Base-by-base conservation (phyloP, 2,329 filamentous ascomycete genomes). In the Cytospora schulzeri region DNA sequence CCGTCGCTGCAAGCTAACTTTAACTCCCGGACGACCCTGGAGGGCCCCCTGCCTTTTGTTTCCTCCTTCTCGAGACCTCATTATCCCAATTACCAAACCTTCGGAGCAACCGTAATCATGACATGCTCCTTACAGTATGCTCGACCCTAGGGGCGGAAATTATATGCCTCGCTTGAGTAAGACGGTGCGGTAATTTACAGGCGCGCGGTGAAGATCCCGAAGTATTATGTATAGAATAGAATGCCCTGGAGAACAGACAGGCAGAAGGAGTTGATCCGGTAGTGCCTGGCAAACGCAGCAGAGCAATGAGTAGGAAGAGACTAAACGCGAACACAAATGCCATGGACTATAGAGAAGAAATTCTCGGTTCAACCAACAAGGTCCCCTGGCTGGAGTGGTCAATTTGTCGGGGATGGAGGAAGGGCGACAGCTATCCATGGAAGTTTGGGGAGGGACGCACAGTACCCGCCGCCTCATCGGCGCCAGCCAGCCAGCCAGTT, bases 1-100 rank as follows among this genome's bases (percentile, higher is more conserved):
- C 35, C 19, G 35, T 17, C 54, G 51, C 33, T 45, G 51, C 33
- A 61, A 52, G 51, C 59, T 61, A 61, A 29, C 19, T 29, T 48
- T 55, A 61, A 52, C 26, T 61, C 59, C 58, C 59, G 59, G 35
- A 22, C 26, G 51, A 55, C 51, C 59, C 59, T 61, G 35, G 48
- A 41, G 22, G 11, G 35, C 53, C 35, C 59, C 51, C 54, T 24
- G 15, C n/a, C n/a, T n/a, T n/a, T n/a, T n/a, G 45, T 11, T 22
- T 22, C 41, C n/a, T 50, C 6, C 24, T 54, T 22, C 3, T 48
- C 19, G 31, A 22, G 12, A 6, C 45, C n/a, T 41, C 59, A 29
- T 28, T 24, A 35, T 15, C 38, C 60, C 52, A 33, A 41, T 22
- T 28, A 62, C 51, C 29, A 38, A 57, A 56, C 52, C 52, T 56